These are phyloP conservation scores for Aphanoascus verrucosus DNA, from an alignment of 2,329 filamentous ascomycete species.

Conservation along the genomic window DNA sequence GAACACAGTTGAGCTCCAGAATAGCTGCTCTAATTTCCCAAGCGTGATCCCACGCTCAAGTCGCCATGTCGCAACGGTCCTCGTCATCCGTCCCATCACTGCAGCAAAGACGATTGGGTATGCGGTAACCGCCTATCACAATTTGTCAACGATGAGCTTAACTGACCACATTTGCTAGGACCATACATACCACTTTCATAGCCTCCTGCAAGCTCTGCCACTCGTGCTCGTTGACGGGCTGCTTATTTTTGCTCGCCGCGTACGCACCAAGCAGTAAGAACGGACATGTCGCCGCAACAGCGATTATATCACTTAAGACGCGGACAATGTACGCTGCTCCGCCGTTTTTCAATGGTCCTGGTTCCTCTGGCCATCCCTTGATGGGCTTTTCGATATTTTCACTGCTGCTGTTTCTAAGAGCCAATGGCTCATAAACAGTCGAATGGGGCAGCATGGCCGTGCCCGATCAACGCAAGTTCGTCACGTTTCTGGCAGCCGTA, in stretches of 20 bases:
- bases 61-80: slow-evolving; percentile 9
- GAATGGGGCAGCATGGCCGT: neutral
- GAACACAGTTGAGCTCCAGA: slow-evolving; percentile 13
- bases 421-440: slow-evolving; percentile 6
- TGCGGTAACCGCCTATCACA: slow-evolving; percentile 7
- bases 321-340: neutral
- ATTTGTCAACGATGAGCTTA: too few relatives aligned
- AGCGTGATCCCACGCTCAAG: slow-evolving; percentile 10
- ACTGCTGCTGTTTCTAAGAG: neutral
- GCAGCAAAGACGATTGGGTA: slow-evolving; percentile 14
- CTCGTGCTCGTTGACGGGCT: slow-evolving; percentile 1
- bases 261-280: slow-evolving; percentile 9
- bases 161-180: too few relatives aligned
- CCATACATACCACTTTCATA: slow-evolving; percentile 11
- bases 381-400: neutral
- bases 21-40: slow-evolving; percentile 11
- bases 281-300: slow-evolving; percentile 2
- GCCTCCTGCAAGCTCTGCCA: slow-evolving; percentile 5
- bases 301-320: neutral
- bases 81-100: slow-evolving; percentile 12
- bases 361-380: slow-evolving; percentile 8
- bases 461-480: too few relatives aligned
- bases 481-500: too few relatives aligned
- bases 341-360: neutral
- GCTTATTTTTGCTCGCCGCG: neutral